A percentile compares a stretch with the other conserved stretches of the same genome.
phyloP scores from a whole-genome alignment of 2,329 filamentous ascomycete species.

The Calonectria hongkongensis region DNA sequence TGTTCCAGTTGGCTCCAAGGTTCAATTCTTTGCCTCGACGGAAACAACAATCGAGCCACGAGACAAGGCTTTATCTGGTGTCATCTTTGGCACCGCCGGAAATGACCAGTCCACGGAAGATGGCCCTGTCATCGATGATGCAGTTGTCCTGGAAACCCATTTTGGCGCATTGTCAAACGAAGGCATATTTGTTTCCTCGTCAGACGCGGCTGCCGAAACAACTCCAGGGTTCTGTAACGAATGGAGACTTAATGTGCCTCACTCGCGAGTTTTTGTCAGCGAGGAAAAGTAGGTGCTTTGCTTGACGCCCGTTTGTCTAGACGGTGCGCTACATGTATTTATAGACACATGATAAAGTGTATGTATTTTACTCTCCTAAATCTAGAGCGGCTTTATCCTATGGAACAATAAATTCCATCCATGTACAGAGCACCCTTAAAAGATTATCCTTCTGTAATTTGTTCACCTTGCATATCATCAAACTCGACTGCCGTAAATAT shows the following conservation, averaged over 20 bases:
- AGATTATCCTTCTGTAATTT: too few relatives aligned
- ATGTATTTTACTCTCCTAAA: slow-evolving; percentile 25
- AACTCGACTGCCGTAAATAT: too few relatives aligned
- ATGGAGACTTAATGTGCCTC: slow-evolving; percentile 61
- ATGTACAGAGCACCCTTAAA: too few relatives aligned
- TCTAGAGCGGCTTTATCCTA: background rate
- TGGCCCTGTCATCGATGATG: slow-evolving; percentile 4
- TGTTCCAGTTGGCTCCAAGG: slow-evolving; percentile 76
- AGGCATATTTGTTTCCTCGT: slow-evolving; percentile 72
- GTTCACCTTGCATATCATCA: too few relatives aligned
- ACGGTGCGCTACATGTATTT: background rate
- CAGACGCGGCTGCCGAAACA: slow-evolving; percentile 48
- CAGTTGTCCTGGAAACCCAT: slow-evolving; percentile 60
- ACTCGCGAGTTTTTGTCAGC: slow-evolving; percentile 56
- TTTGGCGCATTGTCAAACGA: slow-evolving; percentile 79
- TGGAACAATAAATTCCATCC: too few relatives aligned
- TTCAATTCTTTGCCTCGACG: slow-evolving; percentile 78
- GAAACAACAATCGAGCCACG: slow-evolving; percentile 52
- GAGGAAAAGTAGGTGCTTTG: background rate
- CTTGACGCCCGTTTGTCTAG: too few relatives aligned
- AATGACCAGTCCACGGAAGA: slow-evolving; percentile 38
- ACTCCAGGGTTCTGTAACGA: slow-evolving; percentile 55
- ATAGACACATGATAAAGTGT: background rate
- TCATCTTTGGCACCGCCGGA: slow-evolving; percentile 60
- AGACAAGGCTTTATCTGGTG: slow-evolving; percentile 36